Conservation (phyloP, 768 basidiomycete species). For the Mycena maculata region DNA sequence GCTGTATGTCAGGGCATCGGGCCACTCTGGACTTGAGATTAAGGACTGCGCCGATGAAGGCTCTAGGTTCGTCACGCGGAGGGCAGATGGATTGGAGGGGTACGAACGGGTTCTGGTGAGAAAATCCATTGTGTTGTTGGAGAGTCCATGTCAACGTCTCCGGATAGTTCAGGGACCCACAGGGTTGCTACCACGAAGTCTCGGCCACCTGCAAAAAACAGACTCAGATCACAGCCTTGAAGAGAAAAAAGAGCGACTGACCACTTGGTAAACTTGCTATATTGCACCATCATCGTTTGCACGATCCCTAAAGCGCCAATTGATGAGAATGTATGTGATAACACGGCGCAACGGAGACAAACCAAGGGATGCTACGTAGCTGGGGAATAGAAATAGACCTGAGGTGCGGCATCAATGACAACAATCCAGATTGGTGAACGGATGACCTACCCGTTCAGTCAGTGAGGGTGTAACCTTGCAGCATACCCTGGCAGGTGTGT, state of each 20-base stretch:
- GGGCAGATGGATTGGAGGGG: neutral
- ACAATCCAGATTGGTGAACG: no score
- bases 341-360: neutral
- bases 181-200: constrained; percentile 77
- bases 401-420: neutral
- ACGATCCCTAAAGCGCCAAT: constrained; percentile 63
- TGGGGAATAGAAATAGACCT: constrained; percentile 82
- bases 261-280: constrained; percentile 90
- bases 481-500: constrained; percentile 90
- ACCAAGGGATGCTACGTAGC: constrained; percentile 89
- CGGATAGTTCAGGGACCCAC: constrained; percentile 84
- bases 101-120: constrained; percentile 79
- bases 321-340: neutral
- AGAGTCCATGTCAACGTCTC: constrained; percentile 90
- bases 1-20: no score
- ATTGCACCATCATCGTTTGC: constrained; percentile 91
- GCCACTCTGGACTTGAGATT: constrained; percentile 77
- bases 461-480: constrained; percentile 93
- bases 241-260: constrained; percentile 37
- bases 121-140: constrained; percentile 91
- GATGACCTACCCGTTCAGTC: constrained; percentile 70
- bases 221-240: neutral
- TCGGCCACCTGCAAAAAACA: constrained; percentile 55
- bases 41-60: constrained; percentile 89
- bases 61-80: constrained; percentile 35